Conservation (phyloP, 2,329 filamentous ascomycete species). For the Parafenestella ontariensis region DNA sequence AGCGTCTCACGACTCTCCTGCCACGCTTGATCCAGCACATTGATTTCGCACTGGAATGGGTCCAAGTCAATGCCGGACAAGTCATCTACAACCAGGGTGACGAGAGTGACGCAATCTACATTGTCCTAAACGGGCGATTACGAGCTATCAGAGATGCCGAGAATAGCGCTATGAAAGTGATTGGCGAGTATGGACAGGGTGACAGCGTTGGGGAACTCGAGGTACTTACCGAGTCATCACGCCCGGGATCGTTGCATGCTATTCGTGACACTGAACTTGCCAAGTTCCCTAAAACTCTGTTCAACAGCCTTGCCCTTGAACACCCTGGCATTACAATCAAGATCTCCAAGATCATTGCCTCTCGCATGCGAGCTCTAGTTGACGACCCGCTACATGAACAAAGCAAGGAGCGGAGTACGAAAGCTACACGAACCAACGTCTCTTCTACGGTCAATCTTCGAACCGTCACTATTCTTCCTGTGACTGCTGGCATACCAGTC, state of each 20-base stretch:
- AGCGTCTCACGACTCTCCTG: slow-evolving; percentile 86
- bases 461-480: slow-evolving; percentile 89
- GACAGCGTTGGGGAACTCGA: slow-evolving; percentile 98
- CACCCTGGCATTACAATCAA: slow-evolving; percentile 99
- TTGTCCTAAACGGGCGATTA: slow-evolving; percentile 92
- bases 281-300: slow-evolving; percentile 92
- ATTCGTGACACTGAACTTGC: slow-evolving; percentile 96
- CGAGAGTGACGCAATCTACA: slow-evolving; percentile 97
- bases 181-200: slow-evolving; percentile 93
- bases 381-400: slow-evolving; percentile 77
- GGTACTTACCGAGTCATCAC: slow-evolving; percentile 89
- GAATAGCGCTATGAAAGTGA: slow-evolving; percentile 81
- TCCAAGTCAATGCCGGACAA: slow-evolving; percentile 93
- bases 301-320: slow-evolving; percentile 96
- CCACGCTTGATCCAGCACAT: slow-evolving; percentile 93
- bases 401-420: slow-evolving; percentile 66
- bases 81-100: slow-evolving; percentile 93
- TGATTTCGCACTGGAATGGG: slow-evolving; percentile 97
- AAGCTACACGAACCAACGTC: slow-evolving; percentile 65
- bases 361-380: slow-evolving; percentile 87
- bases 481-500: slow-evolving; percentile 89
- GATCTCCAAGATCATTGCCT: slow-evolving; percentile 97
- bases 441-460: slow-evolving; percentile 91
- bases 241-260: slow-evolving; percentile 91
- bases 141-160: slow-evolving; percentile 82